Conservation (phyloP, 306 rosid genomes). For the Gleditsia sinensis region DNA sequence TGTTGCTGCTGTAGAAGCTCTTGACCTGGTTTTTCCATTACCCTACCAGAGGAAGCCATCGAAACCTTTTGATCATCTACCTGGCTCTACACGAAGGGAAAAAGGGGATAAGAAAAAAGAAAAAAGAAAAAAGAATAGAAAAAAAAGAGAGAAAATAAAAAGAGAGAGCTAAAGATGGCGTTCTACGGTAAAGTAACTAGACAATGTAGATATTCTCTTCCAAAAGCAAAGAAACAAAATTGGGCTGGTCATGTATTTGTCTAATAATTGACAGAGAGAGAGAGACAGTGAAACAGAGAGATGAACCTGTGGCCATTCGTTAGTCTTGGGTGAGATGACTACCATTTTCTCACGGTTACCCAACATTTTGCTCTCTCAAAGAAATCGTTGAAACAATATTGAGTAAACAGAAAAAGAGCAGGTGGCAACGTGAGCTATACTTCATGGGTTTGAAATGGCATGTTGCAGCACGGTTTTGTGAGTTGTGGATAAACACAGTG, state of each 20-base stretch:
- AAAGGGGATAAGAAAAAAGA: background rate
- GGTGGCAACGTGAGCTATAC: conserved; percentile 55
- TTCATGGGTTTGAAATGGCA: conserved; percentile 43
- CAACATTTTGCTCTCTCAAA: conserved; percentile 55
- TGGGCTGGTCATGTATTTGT: conserved; percentile 61
- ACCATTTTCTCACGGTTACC: conserved; percentile 63
- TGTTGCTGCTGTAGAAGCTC: conserved; percentile 59
- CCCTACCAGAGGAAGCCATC: conserved; percentile 42
- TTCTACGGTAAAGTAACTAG: conserved; percentile 60
- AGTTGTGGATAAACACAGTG: conserved; percentile 11
- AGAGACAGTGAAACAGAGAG: conserved; percentile 43
- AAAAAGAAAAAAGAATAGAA: background rate
- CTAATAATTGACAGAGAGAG: conserved; percentile 69
- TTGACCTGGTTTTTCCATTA: conserved; percentile 71
- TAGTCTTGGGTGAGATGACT: conserved; percentile 52
- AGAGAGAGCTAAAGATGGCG: conserved; percentile 39
- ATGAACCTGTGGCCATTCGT: conserved; percentile 79
- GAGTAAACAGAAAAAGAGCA: conserved; percentile 72
- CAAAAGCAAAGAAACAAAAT: conserved; percentile 82
- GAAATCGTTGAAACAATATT: conserved; percentile 68
- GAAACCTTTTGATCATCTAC: conserved; percentile 54
- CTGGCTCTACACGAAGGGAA: conserved; percentile 34
- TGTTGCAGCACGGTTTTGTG: background rate
- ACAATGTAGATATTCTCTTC: conserved; percentile 71
- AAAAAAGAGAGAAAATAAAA: conserved; percentile 6